Percentiles rank a stretch among this genome's conserved stretches.
Evolutionary conservation across 176 grass and related monocot genomes (phyloP).

Genomic region (Ampelocalamus luodianensis): DNA sequence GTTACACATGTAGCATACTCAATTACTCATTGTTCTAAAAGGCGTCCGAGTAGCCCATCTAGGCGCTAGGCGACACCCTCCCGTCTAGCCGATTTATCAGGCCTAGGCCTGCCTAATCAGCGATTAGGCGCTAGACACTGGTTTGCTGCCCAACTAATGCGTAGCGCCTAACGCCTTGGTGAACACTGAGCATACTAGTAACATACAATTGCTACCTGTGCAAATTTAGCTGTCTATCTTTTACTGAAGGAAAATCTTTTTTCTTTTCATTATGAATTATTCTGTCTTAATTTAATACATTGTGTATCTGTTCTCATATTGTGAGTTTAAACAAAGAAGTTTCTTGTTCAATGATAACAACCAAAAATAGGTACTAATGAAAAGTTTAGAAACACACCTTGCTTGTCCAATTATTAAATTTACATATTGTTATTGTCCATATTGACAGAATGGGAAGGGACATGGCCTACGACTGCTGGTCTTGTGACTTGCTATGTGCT

Average conservation of each 20-base stretch:
- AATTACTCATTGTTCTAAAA: too few relatives aligned
- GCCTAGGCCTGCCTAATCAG: too few relatives aligned
- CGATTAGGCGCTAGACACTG: too few relatives aligned
- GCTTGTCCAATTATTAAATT: conserved; percentile 13
- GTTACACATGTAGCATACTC: not conserved
- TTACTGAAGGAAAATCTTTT: not conserved
- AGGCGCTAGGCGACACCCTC: too few relatives aligned
- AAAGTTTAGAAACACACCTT: not conserved
- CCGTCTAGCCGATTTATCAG: too few relatives aligned
- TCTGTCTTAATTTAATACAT: conserved; percentile 6
- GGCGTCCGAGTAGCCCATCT: too few relatives aligned
- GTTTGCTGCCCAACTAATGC: too few relatives aligned
- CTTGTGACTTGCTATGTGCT: conserved; percentile 90
- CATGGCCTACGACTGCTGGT: conserved; percentile 91
- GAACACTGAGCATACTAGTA: not conserved
- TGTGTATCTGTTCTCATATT: conserved; percentile 11
- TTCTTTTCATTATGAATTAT: not conserved
- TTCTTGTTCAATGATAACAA: conserved; percentile 16
- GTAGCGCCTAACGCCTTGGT: too few relatives aligned
- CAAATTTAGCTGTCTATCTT: not conserved
- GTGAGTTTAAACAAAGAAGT: conserved; percentile 24
- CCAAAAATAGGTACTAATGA: not conserved
- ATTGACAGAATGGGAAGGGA: conserved; percentile 94
- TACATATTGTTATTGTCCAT: not conserved
- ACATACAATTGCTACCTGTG: not conserved